Conservation (phyloP, 495 filamentous ascomycete species). For the Corynascus novoguineensis region DNA sequence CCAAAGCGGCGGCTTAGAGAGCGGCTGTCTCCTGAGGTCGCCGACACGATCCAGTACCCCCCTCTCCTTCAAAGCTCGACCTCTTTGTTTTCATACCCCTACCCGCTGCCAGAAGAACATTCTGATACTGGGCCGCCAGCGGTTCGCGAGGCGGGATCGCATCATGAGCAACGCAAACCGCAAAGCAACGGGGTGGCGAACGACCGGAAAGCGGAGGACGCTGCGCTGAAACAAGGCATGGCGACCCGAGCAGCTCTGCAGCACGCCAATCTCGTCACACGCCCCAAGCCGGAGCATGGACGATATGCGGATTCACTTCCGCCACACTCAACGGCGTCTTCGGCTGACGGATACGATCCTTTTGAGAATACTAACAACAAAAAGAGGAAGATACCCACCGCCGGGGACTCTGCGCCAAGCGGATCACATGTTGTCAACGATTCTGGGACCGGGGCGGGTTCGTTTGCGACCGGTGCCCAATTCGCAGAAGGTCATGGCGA, state of each 20-base stretch:
- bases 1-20: constrained; percentile 82
- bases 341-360: constrained; percentile 86
- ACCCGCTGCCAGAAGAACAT: constrained; percentile 42
- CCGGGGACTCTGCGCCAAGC: constrained; percentile 54
- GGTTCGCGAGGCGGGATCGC: constrained; percentile 21
- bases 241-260: constrained; percentile 25
- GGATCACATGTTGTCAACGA: constrained; percentile 50
- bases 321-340: constrained; percentile 47
- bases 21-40: constrained; percentile 75
- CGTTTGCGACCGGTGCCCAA: constrained; percentile 23
- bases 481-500: constrained; percentile 30
- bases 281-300: constrained; percentile 25
- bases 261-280: constrained; percentile 23
- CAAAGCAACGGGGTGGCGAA: constrained; percentile 28
- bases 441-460: constrained; percentile 29
- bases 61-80: constrained; percentile 59
- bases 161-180: constrained; percentile 24
- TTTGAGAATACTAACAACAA: constrained; percentile 99
- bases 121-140: constrained; percentile 13
- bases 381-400: constrained; percentile 93
- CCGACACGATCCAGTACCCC: constrained; percentile 75
- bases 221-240: constrained; percentile 12
- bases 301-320: constrained; percentile 42
- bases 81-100: constrained; percentile 72
- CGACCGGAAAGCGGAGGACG: constrained; percentile 38